A percentile compares a stretch with the other conserved stretches of the same genome.
Evolutionary conservation across 2,329 filamentous ascomycete species (phyloP).

Genomic region (Fusarium aywerte): DNA sequence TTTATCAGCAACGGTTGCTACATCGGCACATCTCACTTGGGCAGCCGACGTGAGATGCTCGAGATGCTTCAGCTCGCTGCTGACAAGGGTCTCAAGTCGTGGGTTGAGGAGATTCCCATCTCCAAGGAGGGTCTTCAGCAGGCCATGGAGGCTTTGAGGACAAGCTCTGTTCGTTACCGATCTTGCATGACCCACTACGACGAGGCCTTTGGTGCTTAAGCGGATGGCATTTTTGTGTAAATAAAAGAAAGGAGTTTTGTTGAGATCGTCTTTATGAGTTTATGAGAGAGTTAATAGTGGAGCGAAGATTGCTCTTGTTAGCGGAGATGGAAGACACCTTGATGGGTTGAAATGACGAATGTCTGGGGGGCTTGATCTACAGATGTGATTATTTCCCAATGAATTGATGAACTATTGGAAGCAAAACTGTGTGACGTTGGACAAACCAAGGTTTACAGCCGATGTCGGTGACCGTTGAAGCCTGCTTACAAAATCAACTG

Average conservation of each 20-base stretch:
- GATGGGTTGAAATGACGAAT: slow-evolving; percentile 36
- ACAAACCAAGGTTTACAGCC: neutral
- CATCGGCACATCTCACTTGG: slow-evolving; percentile 77
- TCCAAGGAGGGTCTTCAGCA: slow-evolving; percentile 75
- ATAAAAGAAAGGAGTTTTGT: slow-evolving; percentile 14
- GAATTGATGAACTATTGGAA: slow-evolving; percentile 31
- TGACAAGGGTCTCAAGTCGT: slow-evolving; percentile 74
- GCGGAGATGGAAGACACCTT: slow-evolving; percentile 33
- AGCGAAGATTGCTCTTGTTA: slow-evolving; percentile 15
- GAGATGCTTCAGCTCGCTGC: slow-evolving; percentile 78
- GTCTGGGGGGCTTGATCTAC: slow-evolving; percentile 2
- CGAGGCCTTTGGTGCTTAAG: slow-evolving; percentile 69
- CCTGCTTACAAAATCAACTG: neutral
- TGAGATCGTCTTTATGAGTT: slow-evolving; percentile 5
- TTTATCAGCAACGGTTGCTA: slow-evolving; percentile 80
- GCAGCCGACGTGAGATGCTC: slow-evolving; percentile 75
- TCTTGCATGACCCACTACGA: slow-evolving; percentile 79
- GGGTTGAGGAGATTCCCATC: slow-evolving; percentile 80
- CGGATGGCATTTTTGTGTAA: neutral
- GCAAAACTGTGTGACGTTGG: neutral
- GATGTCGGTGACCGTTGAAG: neutral
- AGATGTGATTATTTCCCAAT: neutral
- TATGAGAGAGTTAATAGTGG: slow-evolving; percentile 29
- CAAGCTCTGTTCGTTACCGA: slow-evolving; percentile 78
- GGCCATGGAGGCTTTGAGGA: slow-evolving; percentile 75